Evolutionary conservation across 2,329 filamentous ascomycete genomes (phyloP).

Genomic region (Neofusicoccum umdonicola): DNA sequence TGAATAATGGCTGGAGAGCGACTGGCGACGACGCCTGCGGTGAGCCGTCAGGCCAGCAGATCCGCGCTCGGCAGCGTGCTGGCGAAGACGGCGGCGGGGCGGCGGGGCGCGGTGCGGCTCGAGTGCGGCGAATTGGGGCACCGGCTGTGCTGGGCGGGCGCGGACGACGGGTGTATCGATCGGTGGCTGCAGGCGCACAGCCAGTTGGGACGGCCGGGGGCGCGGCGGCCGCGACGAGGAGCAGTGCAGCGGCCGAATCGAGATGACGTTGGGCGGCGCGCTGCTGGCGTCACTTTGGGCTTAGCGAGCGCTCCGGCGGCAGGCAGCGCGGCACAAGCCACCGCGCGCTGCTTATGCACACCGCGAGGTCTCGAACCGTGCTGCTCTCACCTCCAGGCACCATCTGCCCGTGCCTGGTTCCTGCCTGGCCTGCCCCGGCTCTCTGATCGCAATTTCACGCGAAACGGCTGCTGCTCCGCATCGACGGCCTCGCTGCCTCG

Average conservation of each 20-base stretch:
- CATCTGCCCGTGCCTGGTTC: background rate
- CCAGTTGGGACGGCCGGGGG: background rate
- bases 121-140: background rate
- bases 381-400: background rate
- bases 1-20: background rate
- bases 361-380: background rate
- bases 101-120: constrained; percentile 5
- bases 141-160: too few species aligned
- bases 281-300: too few species aligned
- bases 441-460: constrained; percentile 3
- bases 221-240: background rate
- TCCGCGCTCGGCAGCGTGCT: background rate
- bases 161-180: background rate
- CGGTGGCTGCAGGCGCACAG: background rate
- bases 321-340: background rate
- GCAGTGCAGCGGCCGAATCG: background rate
- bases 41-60: background rate
- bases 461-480: constrained; percentile 7
- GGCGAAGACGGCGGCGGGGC: background rate
- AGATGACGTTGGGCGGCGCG: background rate
- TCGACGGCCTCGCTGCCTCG: background rate
- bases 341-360: constrained; percentile 6
- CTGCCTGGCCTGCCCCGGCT: background rate
- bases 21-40: constrained; percentile 2
- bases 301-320: background rate